These are phyloP conservation scores for Penicillium chermesinum DNA, from an alignment of 495 filamentous ascomycete genomes.

Conservation along the genomic window DNA sequence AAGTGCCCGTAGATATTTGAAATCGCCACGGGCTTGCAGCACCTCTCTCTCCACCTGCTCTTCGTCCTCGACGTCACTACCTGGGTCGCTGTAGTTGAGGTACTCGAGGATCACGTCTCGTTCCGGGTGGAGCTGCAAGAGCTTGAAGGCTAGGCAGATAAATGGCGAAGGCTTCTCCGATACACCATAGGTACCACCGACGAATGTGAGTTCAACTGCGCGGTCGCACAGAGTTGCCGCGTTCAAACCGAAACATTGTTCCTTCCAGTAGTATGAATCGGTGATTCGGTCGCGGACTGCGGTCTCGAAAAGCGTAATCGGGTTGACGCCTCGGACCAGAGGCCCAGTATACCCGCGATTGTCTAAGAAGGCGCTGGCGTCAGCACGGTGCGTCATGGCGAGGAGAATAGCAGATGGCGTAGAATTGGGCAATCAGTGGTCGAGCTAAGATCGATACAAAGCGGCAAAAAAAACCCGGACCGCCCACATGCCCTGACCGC, in stretches of 20 bases:
- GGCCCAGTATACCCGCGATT: slow-evolving; percentile 68
- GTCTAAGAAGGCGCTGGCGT: slow-evolving; percentile 71
- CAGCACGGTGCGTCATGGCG: slow-evolving; percentile 58
- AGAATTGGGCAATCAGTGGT: not conserved
- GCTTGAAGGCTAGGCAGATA: slow-evolving; percentile 90
- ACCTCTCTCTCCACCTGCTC: slow-evolving; percentile 21
- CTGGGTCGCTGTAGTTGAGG: slow-evolving; percentile 53
- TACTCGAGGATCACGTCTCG: slow-evolving; percentile 79
- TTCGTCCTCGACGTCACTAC: slow-evolving; percentile 29
- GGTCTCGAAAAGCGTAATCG: slow-evolving; percentile 84
- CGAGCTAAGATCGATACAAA: slow-evolving; percentile 5
- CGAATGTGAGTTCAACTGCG: slow-evolving; percentile 71
- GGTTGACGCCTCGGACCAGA: slow-evolving; percentile 75
- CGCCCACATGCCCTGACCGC: slow-evolving; percentile 19
- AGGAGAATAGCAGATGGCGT: slow-evolving; percentile 6
- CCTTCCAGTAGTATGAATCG: slow-evolving; percentile 95
- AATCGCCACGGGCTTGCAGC: slow-evolving; percentile 57
- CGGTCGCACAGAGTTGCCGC: slow-evolving; percentile 86
- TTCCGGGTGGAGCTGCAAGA: slow-evolving; percentile 79
- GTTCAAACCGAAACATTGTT: slow-evolving; percentile 95
- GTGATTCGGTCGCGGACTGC: slow-evolving; percentile 90
- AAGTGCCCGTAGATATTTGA: slow-evolving; percentile 85
- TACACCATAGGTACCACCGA: slow-evolving; percentile 82
- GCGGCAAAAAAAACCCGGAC: not conserved
- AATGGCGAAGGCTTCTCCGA: slow-evolving; percentile 85